phyloP scores from a whole-genome alignment of 257 asterid genomes.

The Salvia miltiorrhiza region DNA sequence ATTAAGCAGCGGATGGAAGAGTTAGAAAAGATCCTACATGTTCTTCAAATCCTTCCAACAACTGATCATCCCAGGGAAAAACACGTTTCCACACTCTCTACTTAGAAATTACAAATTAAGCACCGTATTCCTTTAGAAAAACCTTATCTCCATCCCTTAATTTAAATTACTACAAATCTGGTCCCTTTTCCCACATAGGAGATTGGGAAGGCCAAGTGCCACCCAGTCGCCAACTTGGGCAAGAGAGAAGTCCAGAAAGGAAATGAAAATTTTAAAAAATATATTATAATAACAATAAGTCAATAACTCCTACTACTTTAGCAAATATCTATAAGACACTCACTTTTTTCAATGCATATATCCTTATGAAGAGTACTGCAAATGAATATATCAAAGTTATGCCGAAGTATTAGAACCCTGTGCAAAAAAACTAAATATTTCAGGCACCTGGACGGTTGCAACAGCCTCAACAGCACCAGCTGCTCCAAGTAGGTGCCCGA shows the following conservation, averaged over 20 bases:
- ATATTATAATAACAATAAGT: background rate
- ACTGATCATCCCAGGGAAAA: too few relatives aligned
- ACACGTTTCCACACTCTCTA: background rate
- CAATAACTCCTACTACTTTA: background rate
- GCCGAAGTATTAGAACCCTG: background rate
- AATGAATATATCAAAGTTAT: background rate
- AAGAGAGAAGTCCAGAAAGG: background rate
- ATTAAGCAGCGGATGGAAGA: too few relatives aligned
- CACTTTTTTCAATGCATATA: background rate
- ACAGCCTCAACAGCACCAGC: conserved; percentile 99
- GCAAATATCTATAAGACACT: background rate
- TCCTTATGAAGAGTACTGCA: background rate
- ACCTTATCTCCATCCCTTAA: background rate
- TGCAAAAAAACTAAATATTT: conserved; percentile 5
- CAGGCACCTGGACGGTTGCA: conserved; percentile 81
- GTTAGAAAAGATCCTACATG: too few relatives aligned
- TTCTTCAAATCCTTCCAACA: too few relatives aligned
- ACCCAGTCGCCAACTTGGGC: conserved; percentile 14
- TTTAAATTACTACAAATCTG: background rate
- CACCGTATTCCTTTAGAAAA: background rate
- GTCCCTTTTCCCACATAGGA: background rate
- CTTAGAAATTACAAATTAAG: background rate
- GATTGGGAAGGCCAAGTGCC: background rate
- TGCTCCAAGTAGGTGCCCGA: conserved; percentile 95
- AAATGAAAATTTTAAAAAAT: background rate